phyloP scores from a whole-genome alignment of 192 early-diverging fungal species.

The Coemansia sp. region DNA sequence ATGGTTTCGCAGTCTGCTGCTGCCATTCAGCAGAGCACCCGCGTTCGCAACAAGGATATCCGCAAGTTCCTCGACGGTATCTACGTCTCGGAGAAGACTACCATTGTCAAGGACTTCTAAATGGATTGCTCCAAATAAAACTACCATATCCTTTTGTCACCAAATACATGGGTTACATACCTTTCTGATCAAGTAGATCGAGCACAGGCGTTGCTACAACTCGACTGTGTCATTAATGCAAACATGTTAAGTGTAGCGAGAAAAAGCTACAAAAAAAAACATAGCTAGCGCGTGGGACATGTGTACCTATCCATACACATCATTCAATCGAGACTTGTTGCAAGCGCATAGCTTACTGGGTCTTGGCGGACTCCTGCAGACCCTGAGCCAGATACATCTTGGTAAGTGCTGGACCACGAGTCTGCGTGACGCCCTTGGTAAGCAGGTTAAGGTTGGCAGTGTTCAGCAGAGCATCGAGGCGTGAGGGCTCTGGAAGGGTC shows the following conservation, averaged over 20 bases:
- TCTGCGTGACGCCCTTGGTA: slow-evolving; percentile 89
- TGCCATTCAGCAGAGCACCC: slow-evolving; percentile 89
- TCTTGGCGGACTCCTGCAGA: slow-evolving; percentile 56
- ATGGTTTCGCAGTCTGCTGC: slow-evolving; percentile 96
- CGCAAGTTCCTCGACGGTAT: slow-evolving; percentile 99
- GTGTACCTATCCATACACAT: background rate
- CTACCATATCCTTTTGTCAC: slow-evolving; percentile 26
- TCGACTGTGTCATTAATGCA: too few species aligned
- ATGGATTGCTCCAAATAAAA: slow-evolving; percentile 4
- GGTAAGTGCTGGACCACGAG: slow-evolving; percentile 89
- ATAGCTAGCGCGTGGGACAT: background rate
- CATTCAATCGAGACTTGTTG: too few species aligned
- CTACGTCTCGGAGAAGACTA: slow-evolving; percentile 87
- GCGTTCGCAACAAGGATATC: slow-evolving; percentile 99
- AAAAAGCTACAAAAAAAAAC: too few species aligned
- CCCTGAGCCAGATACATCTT: slow-evolving; percentile 84
- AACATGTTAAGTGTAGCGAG: too few species aligned
- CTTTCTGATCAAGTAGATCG: slow-evolving; percentile 80
- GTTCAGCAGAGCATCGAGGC: slow-evolving; percentile 86
- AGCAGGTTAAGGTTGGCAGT: slow-evolving; percentile 90
- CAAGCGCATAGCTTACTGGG: background rate
- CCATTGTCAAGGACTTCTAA: slow-evolving; percentile 60
- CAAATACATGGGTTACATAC: slow-evolving; percentile 73
- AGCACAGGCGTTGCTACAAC: slow-evolving; percentile 4
- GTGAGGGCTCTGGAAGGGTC: slow-evolving; percentile 80